Conservation (phyloP, 768 basidiomycete species). For the Lanmaoa pseudosensibilis region DNA sequence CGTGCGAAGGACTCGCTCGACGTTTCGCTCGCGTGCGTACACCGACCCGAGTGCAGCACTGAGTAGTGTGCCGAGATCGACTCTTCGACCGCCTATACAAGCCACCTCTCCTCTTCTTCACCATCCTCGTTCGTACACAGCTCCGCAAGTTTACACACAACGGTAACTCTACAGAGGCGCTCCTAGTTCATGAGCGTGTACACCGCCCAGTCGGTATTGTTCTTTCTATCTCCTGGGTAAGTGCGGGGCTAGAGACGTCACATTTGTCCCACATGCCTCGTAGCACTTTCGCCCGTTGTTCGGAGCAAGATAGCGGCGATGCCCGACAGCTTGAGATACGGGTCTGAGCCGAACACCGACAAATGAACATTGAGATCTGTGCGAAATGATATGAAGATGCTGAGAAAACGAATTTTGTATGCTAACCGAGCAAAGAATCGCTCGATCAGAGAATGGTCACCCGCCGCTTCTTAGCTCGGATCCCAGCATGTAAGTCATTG, state of each 20-base stretch:
- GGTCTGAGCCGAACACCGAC: slow-evolving; percentile 39
- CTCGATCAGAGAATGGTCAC: too few species aligned
- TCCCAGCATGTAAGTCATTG: too few species aligned
- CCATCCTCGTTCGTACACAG: slow-evolving; percentile 33
- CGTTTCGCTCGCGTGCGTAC: slow-evolving; percentile 56
- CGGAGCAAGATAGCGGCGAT: slow-evolving; percentile 54
- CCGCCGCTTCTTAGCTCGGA: too few species aligned
- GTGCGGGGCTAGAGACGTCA: not conserved
- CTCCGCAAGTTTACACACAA: too few species aligned
- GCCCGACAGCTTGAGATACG: slow-evolving; percentile 67
- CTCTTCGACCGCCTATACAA: slow-evolving; percentile 45
- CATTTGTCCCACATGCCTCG: slow-evolving; percentile 20
- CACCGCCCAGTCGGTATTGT: slow-evolving; percentile 22
- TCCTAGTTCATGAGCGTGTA: slow-evolving; percentile 35
- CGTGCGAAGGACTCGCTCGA: too few species aligned
- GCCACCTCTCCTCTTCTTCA: slow-evolving; percentile 44
- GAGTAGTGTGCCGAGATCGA: slow-evolving; percentile 67
- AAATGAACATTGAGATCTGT: too few species aligned
- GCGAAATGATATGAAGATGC: too few species aligned
- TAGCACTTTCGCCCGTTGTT: slow-evolving; percentile 25
- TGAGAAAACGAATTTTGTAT: too few species aligned
- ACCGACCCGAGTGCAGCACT: slow-evolving; percentile 63
- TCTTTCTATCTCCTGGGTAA: too few species aligned
- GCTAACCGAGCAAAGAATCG: too few species aligned
- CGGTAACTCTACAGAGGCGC: too few species aligned